These are phyloP conservation scores for Coriolopsis trogii DNA, from an alignment of 1,284 basidiomycete genomes.

Conservation along the genomic window DNA sequence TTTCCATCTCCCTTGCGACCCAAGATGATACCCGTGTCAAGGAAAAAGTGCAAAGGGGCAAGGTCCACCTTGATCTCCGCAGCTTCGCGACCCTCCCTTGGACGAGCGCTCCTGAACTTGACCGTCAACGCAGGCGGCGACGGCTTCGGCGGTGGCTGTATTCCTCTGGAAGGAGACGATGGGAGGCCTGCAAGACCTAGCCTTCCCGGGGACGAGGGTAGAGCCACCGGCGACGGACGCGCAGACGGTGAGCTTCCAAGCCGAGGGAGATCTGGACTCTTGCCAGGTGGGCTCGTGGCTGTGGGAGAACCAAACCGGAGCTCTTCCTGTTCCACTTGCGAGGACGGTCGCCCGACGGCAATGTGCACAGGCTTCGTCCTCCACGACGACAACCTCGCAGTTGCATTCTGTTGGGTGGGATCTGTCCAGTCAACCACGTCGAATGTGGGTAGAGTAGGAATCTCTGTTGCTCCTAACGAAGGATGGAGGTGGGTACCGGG, in stretches of 20 bases:
- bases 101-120: slow-evolving; percentile 19
- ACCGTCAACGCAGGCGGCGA: slow-evolving; percentile 24
- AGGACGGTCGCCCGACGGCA: slow-evolving; percentile 4
- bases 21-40: slow-evolving; percentile 62
- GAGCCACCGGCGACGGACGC: slow-evolving; percentile 10
- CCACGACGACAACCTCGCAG: slow-evolving; percentile 65
- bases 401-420: slow-evolving; percentile 40
- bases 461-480: slow-evolving; percentile 20
- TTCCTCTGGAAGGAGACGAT: slow-evolving; percentile 13
- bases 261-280: slow-evolving; percentile 1
- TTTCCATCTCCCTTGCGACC: slow-evolving; percentile 38
- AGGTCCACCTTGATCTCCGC: slow-evolving; percentile 44
- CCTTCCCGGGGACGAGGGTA: slow-evolving; percentile 23
- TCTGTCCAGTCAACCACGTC: slow-evolving; percentile 67
- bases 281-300: slow-evolving; percentile 10
- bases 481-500: slow-evolving; percentile 45
- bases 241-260: slow-evolving; percentile 9
- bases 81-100: background rate
- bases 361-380: slow-evolving; percentile 43
- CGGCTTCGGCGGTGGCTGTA: slow-evolving; percentile 1
- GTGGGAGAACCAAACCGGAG: background rate
- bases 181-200: slow-evolving; percentile 21
- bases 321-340: background rate
- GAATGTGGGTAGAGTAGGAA: slow-evolving; percentile 50
- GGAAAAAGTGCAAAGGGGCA: slow-evolving; percentile 70